Evolutionary conservation across 352 stramenopile genomes (phyloP).

Genomic region (Pythium periplocum): DNA sequence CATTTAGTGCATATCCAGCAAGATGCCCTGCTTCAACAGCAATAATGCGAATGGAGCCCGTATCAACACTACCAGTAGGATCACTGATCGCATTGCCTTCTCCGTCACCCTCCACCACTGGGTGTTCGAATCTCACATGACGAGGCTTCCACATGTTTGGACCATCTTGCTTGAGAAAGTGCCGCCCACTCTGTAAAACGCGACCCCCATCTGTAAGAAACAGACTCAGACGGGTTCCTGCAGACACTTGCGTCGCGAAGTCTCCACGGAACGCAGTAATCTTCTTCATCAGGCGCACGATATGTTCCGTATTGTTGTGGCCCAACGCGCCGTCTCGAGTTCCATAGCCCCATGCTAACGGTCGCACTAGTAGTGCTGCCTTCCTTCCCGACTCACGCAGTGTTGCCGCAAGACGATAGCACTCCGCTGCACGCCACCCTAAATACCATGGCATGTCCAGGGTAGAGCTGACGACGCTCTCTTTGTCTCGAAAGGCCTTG

Average conservation of each 20-base stretch:
- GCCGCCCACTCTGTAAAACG: conserved; percentile 45
- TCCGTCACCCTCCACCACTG: background rate
- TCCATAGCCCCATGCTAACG: conserved; percentile 57
- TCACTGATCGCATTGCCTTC: background rate
- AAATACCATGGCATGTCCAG: conserved; percentile 16
- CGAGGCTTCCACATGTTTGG: conserved; percentile 43
- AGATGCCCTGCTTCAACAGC: conserved; percentile 42
- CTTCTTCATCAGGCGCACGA: conserved; percentile 21
- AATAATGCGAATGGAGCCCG: conserved; percentile 19
- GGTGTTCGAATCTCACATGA: conserved; percentile 17
- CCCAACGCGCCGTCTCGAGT: conserved; percentile 38
- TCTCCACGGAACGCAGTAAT: conserved; percentile 32
- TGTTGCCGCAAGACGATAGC: conserved; percentile 37
- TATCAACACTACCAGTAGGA: too few relatives aligned
- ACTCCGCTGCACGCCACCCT: conserved; percentile 22
- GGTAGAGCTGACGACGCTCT: conserved; percentile 17
- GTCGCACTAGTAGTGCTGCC: conserved; percentile 20
- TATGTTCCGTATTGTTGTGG: conserved; percentile 23
- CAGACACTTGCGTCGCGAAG: conserved; percentile 34
- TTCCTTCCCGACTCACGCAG: conserved; percentile 22
- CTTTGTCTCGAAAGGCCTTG: conserved; percentile 25
- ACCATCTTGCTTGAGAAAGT: conserved; percentile 52
- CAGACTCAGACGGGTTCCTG: conserved; percentile 51
- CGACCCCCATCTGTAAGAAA: conserved; percentile 45
- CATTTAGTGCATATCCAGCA: conserved; percentile 52